phyloP scores from a whole-genome alignment of 2,329 filamentous ascomycete genomes.

The Phyllosticta citrichinensis region DNA sequence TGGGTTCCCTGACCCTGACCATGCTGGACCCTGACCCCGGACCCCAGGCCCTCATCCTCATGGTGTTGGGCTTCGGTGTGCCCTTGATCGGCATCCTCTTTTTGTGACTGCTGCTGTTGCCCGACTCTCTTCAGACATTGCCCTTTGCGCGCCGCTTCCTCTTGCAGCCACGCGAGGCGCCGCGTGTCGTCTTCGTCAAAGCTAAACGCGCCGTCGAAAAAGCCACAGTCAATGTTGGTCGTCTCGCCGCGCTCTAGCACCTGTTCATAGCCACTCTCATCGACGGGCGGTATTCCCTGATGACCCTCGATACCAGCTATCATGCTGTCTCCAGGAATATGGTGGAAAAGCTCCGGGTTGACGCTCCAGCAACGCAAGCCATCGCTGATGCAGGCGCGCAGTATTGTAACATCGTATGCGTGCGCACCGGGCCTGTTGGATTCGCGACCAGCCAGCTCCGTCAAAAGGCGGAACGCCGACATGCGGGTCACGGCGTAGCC shows the following conservation, averaged over 20 bases:
- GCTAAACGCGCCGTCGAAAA: conserved; percentile 28
- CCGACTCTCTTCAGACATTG: conserved; percentile 23
- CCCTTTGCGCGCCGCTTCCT: conserved; percentile 29
- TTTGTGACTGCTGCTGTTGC: neutral
- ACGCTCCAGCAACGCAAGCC: conserved; percentile 34
- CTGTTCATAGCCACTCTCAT: conserved; percentile 23
- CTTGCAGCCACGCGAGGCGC: conserved; percentile 24
- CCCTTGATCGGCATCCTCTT: neutral
- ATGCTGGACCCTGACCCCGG: neutral
- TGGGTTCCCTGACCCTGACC: neutral
- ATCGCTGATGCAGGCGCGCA: conserved; percentile 26
- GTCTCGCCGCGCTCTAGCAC: conserved; percentile 24
- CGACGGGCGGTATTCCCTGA: conserved; percentile 25
- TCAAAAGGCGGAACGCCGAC: conserved; percentile 28
- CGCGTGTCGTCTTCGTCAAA: conserved; percentile 23
- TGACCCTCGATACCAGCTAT: conserved; percentile 27
- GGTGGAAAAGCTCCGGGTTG: conserved; percentile 37
- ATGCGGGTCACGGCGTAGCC: conserved; percentile 33
- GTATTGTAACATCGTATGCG: conserved; percentile 34
- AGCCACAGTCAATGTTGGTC: conserved; percentile 30
- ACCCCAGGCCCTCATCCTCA: neutral
- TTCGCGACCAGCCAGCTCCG: conserved; percentile 24
- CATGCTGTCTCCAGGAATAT: conserved; percentile 30
- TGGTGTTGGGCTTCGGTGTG: neutral
- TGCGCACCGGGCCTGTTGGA: conserved; percentile 13